These are phyloP conservation scores for Cutaneotrichosporon sp. DNA, from an alignment of 1,284 basidiomycete genomes.

Conservation along the genomic window DNA sequence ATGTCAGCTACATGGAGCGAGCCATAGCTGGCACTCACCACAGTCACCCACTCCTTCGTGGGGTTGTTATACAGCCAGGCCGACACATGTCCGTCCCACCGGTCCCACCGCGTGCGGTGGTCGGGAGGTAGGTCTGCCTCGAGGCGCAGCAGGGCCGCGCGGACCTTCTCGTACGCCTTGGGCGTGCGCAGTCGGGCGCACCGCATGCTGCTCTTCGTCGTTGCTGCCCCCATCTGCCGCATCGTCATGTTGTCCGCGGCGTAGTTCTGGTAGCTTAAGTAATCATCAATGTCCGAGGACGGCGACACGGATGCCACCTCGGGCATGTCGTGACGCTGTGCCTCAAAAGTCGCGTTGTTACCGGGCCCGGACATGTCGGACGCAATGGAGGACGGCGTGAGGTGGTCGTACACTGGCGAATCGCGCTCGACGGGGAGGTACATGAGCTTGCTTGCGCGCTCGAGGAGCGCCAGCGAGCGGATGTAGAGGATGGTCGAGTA, in stretches of 20 bases:
- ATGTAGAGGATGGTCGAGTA: constrained; percentile 33
- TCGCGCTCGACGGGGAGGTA: constrained; percentile 40
- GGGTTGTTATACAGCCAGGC: constrained; percentile 1
- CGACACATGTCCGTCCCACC: not conserved
- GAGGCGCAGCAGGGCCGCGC: constrained; percentile 31
- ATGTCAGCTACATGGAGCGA: not conserved
- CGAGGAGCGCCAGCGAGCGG: constrained; percentile 35
- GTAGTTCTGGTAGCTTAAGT: constrained; percentile 26
- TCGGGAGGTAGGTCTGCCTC: constrained; percentile 39
- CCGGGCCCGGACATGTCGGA: not conserved
- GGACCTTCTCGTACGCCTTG: constrained; percentile 39
- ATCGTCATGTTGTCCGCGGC: constrained; percentile 9
- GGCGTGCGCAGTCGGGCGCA: constrained; percentile 35
- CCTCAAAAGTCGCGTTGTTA: not conserved
- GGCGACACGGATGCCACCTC: not conserved
- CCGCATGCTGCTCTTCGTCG: not conserved
- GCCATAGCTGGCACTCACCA: constrained; percentile 30
- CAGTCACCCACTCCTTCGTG: constrained; percentile 20
- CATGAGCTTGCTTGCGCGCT: constrained; percentile 43
- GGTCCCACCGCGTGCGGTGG: constrained; percentile 35
- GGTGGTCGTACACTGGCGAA: constrained; percentile 1
- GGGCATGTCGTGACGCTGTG: not conserved
- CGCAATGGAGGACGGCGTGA: constrained; percentile 1
- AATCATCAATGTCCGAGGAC: constrained; percentile 31
- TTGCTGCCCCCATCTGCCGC: not conserved